Base-by-base conservation (phyloP, 805 yeast species). In the Nakazawaea ishiwadae region DNA sequence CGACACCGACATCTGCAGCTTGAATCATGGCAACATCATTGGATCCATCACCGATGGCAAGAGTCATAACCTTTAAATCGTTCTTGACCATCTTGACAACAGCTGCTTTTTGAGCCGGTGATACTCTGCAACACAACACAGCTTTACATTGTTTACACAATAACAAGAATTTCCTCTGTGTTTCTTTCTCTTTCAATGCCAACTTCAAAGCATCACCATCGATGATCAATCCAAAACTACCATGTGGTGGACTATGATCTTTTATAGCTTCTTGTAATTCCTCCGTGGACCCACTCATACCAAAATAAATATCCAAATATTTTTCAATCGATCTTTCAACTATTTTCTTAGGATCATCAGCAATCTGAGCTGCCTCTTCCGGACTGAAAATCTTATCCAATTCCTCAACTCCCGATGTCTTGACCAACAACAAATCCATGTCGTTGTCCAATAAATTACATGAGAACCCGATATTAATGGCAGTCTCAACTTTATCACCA, bases 21-120 rank as follows among this genome's bases (percentile, higher is more conserved):
- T 84, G 91, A 48, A 84, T 85, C 95, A 84, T 84, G 7, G 93
- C 85, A 37, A 84, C 93, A 58, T 84, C 95, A 54, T 84, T 84
- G 19, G 93, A 86, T 48, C 95, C 95, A 56, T 84, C 95, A 24
- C 95, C 95, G 56, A 84, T 78, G 0, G 91, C 87, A 44, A 84
- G 67, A 0, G 93, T 83, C 79, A 83, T 82, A 26, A 84, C 93
- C 37, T 73, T 71, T 50, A 84, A 69, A 7, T 71, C 70, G 23
- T 69, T 65, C 55, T 81, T 81, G 20, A 84, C 89, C 65, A 80
- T 60, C 46, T 65, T 69, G 17, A 84, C 91, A 19, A 85, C 84
- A 12, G 73, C 73, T 3, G 93, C 95, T 62, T 84, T 84, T 58
- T 84, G 93, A 15, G 89, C 75, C 6, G 95, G 93, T 3, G 90